These are phyloP conservation scores for Coffea canephora DNA, from an alignment of 257 asterid species.

Conservation along the genomic window DNA sequence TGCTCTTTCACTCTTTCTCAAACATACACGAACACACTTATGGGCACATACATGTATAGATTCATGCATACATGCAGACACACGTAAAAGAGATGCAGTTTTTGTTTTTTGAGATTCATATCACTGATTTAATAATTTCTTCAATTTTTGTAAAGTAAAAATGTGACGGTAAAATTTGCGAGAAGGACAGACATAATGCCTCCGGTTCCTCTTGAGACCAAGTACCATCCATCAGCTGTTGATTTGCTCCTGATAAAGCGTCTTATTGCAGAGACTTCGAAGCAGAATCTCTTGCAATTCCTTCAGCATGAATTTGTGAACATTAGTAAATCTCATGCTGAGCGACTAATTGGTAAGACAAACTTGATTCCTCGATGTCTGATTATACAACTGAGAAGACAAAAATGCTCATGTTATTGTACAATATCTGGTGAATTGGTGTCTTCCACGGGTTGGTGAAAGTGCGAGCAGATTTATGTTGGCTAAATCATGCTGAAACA, in stretches of 20 bases:
- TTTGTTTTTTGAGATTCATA: slow-evolving; percentile 11
- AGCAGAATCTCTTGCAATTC: slow-evolving; percentile 67
- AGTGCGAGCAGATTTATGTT: no score
- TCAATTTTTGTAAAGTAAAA: slow-evolving; percentile 48
- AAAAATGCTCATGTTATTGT: not conserved
- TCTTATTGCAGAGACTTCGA: slow-evolving; percentile 79
- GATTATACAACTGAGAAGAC: not conserved
- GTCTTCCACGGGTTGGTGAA: not conserved
- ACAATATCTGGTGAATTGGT: not conserved
- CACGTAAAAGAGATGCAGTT: not conserved
- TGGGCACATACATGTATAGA: not conserved
- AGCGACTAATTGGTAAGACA: slow-evolving; percentile 75
- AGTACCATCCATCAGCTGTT: slow-evolving; percentile 94
- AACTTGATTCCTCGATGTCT: not conserved
- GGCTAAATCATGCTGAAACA: not conserved
- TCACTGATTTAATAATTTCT: slow-evolving; percentile 15
- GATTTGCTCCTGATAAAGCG: slow-evolving; percentile 86
- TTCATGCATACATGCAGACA: not conserved
- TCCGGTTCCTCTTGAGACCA: slow-evolving; percentile 86
- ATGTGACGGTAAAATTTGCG: slow-evolving; percentile 59
- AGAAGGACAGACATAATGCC: slow-evolving; percentile 93
- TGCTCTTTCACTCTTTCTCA: slow-evolving; percentile 27
- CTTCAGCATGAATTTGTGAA: slow-evolving; percentile 93
- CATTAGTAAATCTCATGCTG: slow-evolving; percentile 75
- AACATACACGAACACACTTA: not conserved